Evolutionary conservation across 2,329 filamentous ascomycete genomes (phyloP).

Genomic region (Colletotrichum filicis): DNA sequence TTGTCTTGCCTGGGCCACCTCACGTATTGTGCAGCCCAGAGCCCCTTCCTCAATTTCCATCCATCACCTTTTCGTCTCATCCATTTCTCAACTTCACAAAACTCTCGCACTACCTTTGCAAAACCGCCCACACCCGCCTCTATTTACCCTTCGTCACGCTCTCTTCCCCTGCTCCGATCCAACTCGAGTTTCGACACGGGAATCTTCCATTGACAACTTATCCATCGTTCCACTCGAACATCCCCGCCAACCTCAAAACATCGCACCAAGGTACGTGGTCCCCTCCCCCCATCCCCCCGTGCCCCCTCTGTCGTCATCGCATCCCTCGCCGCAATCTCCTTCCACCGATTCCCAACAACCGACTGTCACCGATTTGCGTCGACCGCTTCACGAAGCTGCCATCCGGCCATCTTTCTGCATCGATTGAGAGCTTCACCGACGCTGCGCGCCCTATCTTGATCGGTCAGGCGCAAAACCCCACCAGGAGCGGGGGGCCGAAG

Average conservation of each 20-base stretch:
- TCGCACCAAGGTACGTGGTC: constrained; percentile 38
- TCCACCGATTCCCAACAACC: constrained; percentile 32
- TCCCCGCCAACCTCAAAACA: constrained; percentile 33
- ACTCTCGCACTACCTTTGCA: constrained; percentile 39
- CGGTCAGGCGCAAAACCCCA: constrained; percentile 36
- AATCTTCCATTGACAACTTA: constrained; percentile 19
- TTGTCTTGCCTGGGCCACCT: constrained; percentile 31
- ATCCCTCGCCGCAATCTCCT: constrained; percentile 39
- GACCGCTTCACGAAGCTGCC: constrained; percentile 19
- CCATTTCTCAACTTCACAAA: constrained; percentile 44
- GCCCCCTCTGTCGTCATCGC: constrained; percentile 54
- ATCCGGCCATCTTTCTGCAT: not conserved
- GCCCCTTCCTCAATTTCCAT: constrained; percentile 46
- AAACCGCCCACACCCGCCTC: constrained; percentile 39
- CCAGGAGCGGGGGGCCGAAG: constrained; percentile 34
- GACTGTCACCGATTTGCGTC: constrained; percentile 1
- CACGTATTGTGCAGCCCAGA: constrained; percentile 39
- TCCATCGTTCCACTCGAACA: constrained; percentile 32
- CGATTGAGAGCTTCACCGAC: constrained; percentile 30
- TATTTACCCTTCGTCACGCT: constrained; percentile 30
- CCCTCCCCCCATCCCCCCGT: constrained; percentile 37
- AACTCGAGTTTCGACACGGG: constrained; percentile 24
- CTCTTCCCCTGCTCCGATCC: constrained; percentile 34
- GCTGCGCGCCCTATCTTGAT: constrained; percentile 27
- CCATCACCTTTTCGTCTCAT: constrained; percentile 45